Base-by-base conservation (phyloP, 169 alveolate genomes). In the Miamiensis avidus region DNA sequence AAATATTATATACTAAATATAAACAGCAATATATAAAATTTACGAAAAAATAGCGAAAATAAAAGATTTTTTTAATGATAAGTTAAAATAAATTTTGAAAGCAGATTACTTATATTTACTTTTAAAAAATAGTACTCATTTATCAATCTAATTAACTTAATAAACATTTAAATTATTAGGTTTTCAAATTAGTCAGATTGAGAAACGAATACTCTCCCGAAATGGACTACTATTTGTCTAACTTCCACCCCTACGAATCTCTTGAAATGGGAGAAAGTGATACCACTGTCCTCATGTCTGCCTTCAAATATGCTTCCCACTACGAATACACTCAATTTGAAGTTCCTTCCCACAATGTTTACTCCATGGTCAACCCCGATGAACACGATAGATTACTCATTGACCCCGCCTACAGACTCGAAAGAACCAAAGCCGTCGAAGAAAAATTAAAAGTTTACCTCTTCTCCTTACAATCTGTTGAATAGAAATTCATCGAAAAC, bases 321-420 rank as follows among this genome's bases (percentile, higher is more conserved):
- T 84, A 82, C 65, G 91, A 92, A 32, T 49, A 86, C 65, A 29
- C 86, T 16, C 85, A 87, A 65, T 88, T 93, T 75, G 83, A 81
- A 31, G 89, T 90, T 6, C 89, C 89, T 29, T 82, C 95, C 31
- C 76, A 89, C 33, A 74, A 65, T 65, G 93, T 89, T 25, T 90
- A 91, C 86, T 84, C 93, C 28, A 89, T 90, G 32, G 93, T 94
- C 28, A 92, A 94, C 78, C 78, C 92, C 1, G 97, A 94, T 82
- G 96, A 92, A 49, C 94, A 93, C 79, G 97, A 94, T 73, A 89
- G 94, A 76, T 76, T 94, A 34, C 77, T 94, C 28, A 93, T 92
- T 33, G 97, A 94, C 79, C 97, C 97, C 33, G 96, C 96, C 65
- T 90, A 92, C 75, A 90, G 94, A 84, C 34, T 94, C 74, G 91